Evolutionary conservation across 495 filamentous ascomycete species (phyloP).

Genomic region (Lindgomyces ingoldianus): DNA sequence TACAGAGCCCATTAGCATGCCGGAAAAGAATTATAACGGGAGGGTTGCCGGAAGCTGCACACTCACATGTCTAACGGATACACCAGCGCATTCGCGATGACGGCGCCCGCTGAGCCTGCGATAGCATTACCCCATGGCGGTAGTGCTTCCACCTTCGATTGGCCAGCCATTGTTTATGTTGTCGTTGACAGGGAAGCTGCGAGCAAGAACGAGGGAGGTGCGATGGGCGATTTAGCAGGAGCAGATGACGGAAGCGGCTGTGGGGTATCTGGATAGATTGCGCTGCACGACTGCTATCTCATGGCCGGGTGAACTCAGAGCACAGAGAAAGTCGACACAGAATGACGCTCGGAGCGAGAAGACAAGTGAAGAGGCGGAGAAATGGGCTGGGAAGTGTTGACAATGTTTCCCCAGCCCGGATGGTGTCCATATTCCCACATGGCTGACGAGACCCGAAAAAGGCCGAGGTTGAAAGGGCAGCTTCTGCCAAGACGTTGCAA

Average conservation of each 20-base stretch:
- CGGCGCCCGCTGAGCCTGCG: conserved; percentile 89
- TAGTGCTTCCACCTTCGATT: conserved; percentile 75
- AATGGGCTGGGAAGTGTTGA: conserved; percentile 9
- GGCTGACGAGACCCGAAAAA: conserved; percentile 34
- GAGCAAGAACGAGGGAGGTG: background rate
- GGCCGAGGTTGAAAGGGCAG: conserved; percentile 33
- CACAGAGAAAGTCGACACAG: background rate
- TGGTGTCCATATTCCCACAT: conserved; percentile 20
- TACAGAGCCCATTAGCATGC: conserved; percentile 48
- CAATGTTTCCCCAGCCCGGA: conserved; percentile 5
- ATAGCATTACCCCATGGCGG: conserved; percentile 93
- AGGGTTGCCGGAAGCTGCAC: background rate
- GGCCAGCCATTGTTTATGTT: conserved; percentile 68
- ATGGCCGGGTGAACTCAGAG: conserved; percentile 3
- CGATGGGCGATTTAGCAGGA: conserved; percentile 13
- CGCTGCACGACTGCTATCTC: conserved; percentile 21
- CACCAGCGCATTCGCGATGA: conserved; percentile 91
- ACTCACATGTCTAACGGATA: conserved; percentile 96
- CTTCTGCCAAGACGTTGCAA: background rate
- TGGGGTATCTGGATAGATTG: conserved; percentile 26
- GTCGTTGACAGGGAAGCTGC: background rate
- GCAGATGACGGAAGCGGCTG: conserved; percentile 26
- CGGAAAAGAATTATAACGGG: background rate
- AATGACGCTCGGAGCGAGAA: background rate
- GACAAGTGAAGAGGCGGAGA: background rate